Evolutionary conservation across 2,329 filamentous ascomycete genomes (phyloP).

Genomic region (Hypoxylon rubiginosum): DNA sequence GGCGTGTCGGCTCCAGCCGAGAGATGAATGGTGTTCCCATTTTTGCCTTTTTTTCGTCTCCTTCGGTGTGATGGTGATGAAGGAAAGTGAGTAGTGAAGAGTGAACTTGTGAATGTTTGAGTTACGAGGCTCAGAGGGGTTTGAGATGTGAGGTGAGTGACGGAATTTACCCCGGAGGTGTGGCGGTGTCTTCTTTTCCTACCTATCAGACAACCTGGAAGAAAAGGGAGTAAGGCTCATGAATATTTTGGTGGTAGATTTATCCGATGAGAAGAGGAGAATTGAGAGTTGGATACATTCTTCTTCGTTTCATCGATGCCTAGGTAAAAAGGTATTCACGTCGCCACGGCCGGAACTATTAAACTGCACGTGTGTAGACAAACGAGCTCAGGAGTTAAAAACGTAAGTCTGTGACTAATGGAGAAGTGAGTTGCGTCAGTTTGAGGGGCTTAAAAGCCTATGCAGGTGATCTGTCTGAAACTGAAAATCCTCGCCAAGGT

Average conservation of each 20-base stretch:
- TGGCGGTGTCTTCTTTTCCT: background rate
- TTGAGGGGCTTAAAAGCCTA: background rate
- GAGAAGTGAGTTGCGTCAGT: conserved; percentile 5
- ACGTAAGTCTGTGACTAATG: conserved; percentile 23
- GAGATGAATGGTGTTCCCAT: conserved; percentile 67
- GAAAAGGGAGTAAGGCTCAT: background rate
- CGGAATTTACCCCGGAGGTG: conserved; percentile 4
- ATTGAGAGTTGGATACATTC: background rate
- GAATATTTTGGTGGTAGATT: background rate
- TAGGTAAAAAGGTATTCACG: background rate
- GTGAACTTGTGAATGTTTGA: background rate
- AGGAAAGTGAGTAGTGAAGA: background rate
- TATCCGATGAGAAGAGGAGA: background rate
- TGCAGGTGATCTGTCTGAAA: conserved; percentile 17
- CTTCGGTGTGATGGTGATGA: background rate
- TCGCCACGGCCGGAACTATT: conserved; percentile 15
- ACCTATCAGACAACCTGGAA: background rate
- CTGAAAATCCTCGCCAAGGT: conserved; percentile 20
- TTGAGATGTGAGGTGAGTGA: background rate
- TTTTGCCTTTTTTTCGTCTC: conserved; percentile 15
- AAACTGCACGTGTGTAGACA: conserved; percentile 10
- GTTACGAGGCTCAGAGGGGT: background rate
- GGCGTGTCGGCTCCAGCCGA: conserved; percentile 62
- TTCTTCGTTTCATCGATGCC: background rate
- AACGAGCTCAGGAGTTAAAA: conserved; percentile 7